Conservation (phyloP, 73 alveolate species). For the Tetrahymena elliotti region DNA sequence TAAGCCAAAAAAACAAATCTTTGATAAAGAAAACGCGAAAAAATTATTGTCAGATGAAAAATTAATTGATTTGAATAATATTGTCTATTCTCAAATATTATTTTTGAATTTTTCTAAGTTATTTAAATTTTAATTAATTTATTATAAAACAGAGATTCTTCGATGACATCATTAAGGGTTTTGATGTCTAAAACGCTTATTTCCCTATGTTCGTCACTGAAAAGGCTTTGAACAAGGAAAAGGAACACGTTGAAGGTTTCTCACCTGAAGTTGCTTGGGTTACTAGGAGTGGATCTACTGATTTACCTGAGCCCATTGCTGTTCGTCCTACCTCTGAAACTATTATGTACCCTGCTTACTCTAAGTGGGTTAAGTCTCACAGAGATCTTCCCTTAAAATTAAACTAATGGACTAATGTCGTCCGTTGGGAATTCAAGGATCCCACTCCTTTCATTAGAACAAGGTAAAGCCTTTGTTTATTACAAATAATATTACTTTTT, state of each 20-base stretch:
- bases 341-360: constrained; percentile 98
- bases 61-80: background rate
- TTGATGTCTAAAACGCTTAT: constrained; percentile 92
- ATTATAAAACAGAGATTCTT: constrained; percentile 44
- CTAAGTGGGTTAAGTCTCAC: constrained; percentile 98
- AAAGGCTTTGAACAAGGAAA: constrained; percentile 91
- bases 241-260: constrained; percentile 97
- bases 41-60: too few species aligned
- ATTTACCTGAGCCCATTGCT: constrained; percentile 93
- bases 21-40: background rate
- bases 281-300: constrained; percentile 93
- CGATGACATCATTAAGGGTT: constrained; percentile 77
- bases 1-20: background rate
- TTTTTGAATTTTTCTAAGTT: background rate
- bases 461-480: background rate
- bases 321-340: constrained; percentile 99
- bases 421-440: constrained; percentile 99
- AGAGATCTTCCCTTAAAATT: constrained; percentile 96
- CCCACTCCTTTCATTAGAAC: constrained; percentile 99
- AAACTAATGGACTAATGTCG: constrained; percentile 99
- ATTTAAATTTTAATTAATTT: background rate
- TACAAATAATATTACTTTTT: background rate
- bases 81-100: background rate
- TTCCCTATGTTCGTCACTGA: constrained; percentile 98
- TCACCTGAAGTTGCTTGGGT: constrained; percentile 99